Conservation (phyloP, 2,329 filamentous ascomycete genomes). For the Aspergillus ochraceus region DNA sequence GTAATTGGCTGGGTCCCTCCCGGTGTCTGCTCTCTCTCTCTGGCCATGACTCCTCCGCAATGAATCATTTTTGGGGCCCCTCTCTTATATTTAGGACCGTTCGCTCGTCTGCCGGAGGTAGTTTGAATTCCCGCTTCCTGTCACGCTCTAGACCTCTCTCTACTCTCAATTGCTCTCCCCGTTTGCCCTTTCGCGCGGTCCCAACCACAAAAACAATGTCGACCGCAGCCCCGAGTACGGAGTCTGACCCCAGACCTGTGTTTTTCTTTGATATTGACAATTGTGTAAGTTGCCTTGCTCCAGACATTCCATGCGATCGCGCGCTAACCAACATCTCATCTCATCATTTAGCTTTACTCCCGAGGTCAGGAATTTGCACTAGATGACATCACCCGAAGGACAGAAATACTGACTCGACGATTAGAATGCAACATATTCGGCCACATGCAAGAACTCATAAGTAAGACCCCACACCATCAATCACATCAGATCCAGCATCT, state of each 20-base stretch:
- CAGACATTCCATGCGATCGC: background rate
- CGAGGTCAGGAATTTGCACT: conserved; percentile 60
- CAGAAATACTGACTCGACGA: conserved; percentile 14
- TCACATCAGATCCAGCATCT: conserved; percentile 20
- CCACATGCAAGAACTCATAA: conserved; percentile 82
- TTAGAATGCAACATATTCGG: conserved; percentile 77
- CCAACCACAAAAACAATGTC: conserved; percentile 23
- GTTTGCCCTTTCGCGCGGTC: background rate
- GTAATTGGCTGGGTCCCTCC: background rate
- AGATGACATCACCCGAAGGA: background rate
- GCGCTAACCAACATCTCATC: conserved; percentile 12
- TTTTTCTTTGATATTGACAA: conserved; percentile 96
- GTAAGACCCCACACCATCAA: conserved; percentile 43
- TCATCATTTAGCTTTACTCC: conserved; percentile 66
- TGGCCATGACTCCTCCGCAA: background rate
- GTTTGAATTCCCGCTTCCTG: background rate
- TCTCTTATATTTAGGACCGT: background rate
- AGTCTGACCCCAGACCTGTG: conserved; percentile 50
- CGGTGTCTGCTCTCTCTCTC: no score
- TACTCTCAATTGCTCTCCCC: conserved; percentile 2
- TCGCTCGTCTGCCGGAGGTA: background rate
- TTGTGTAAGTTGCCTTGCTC: conserved; percentile 58
- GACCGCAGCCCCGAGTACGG: conserved; percentile 15
- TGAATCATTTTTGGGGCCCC: conserved; percentile 4
- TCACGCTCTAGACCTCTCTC: background rate